Conservation (phyloP, 108 stramenopile genomes). For the Pseudonitzschia pungens region DNA sequence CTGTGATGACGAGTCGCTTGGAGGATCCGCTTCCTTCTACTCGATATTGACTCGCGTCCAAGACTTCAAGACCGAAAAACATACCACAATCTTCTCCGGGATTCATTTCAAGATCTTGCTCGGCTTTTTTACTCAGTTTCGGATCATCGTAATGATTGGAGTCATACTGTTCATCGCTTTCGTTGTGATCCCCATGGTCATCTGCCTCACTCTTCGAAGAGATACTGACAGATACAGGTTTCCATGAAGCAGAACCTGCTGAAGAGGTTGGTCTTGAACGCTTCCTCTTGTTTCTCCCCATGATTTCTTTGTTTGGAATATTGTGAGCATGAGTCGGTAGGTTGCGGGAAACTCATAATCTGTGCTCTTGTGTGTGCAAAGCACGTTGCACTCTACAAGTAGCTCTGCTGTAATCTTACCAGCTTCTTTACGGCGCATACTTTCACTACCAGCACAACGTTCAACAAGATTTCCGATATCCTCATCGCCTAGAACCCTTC, state of each 20-base stretch:
- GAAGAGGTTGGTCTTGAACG: conserved; percentile 5
- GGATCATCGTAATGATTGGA: conserved; percentile 53
- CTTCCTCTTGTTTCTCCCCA: conserved; percentile 8
- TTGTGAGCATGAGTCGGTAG: not conserved
- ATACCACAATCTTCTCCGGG: conserved; percentile 56
- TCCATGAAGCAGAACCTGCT: not conserved
- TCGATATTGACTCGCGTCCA: conserved; percentile 54
- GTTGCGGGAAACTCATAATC: no score
- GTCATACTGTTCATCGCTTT: not conserved
- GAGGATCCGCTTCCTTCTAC: conserved; percentile 41
- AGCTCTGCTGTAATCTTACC: no score
- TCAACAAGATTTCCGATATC: no score
- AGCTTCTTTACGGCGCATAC: no score
- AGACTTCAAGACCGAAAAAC: conserved; percentile 67
- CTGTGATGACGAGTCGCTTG: conserved; percentile 28
- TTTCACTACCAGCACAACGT: no score
- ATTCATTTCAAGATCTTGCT: conserved; percentile 37
- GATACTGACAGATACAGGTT: not conserved
- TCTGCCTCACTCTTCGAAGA: not conserved
- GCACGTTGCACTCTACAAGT: no score
- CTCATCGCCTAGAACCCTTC: not conserved
- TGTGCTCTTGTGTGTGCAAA: no score
- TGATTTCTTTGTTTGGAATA: not conserved
- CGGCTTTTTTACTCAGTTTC: conserved; percentile 11
- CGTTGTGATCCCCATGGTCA: not conserved